Percentiles rank a stretch among this genome's conserved stretches.
Conservation (phyloP, 345 rosid species). For the Psidium friedrichsthalianum region DNA sequence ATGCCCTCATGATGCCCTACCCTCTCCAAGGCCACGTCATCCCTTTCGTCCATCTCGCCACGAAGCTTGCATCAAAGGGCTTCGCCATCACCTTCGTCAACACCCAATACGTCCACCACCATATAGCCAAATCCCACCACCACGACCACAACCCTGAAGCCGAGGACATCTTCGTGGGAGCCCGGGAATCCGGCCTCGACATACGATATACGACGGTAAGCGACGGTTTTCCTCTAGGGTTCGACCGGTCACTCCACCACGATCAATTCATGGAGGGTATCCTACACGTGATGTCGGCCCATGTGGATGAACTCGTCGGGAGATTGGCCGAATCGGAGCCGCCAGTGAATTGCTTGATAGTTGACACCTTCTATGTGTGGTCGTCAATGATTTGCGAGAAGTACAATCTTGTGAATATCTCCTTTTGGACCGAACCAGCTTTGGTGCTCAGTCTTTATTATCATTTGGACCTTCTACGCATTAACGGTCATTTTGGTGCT, state of each 20-base stretch:
- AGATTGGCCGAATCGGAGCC: constrained; percentile 8
- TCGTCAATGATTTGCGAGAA: constrained; percentile 54
- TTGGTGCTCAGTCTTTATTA: constrained; percentile 52
- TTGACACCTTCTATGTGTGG: constrained; percentile 71
- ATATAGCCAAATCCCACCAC: constrained; percentile 18
- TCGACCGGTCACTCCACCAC: constrained; percentile 63
- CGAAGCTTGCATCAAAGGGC: constrained; percentile 66
- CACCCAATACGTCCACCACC: constrained; percentile 53
- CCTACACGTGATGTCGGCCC: constrained; percentile 48
- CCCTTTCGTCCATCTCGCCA: constrained; percentile 56
- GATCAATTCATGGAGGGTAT: constrained; percentile 50
- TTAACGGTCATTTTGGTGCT: constrained; percentile 55
- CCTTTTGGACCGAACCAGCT: constrained; percentile 88
- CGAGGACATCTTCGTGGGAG: constrained; percentile 30
- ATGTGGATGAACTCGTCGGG: constrained; percentile 45
- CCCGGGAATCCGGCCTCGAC: constrained; percentile 54
- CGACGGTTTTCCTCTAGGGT: constrained; percentile 60
- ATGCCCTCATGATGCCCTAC: constrained; percentile 49
- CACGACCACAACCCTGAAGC: background rate
- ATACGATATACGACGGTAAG: constrained; percentile 60
- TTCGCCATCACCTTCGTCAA: constrained; percentile 67
- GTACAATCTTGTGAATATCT: constrained; percentile 48
- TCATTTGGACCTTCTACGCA: constrained; percentile 59
- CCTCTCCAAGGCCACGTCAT: constrained; percentile 82
- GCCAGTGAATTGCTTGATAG: constrained; percentile 37